Conservation (phyloP, 176 grass and related monocot genomes). For the Phyllostachys edulis region DNA sequence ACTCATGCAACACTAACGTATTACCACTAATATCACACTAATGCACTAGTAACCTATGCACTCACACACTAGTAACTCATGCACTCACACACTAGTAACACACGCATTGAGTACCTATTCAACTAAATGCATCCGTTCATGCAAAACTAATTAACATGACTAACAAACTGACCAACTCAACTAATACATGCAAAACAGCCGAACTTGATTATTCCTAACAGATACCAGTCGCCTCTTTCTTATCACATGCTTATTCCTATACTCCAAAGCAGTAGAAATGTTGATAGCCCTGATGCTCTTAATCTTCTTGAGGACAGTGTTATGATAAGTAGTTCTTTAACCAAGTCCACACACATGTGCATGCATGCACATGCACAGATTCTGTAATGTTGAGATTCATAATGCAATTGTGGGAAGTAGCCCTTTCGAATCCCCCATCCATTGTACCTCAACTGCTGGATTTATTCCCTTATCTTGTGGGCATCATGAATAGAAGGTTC, state of each 20-base stretch:
- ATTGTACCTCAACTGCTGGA: conserved; percentile 84
- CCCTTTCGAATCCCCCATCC: conserved; percentile 82
- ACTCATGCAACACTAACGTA: too few species aligned
- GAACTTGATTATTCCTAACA: too few species aligned
- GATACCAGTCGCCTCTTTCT: conserved; percentile 76
- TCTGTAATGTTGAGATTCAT: conserved; percentile 29
- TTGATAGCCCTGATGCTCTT: conserved; percentile 91
- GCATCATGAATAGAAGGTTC: conserved; percentile 84
- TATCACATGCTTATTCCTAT: conserved; percentile 90
- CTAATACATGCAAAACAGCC: too few species aligned
- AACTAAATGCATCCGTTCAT: too few species aligned
- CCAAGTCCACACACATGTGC: not conserved
- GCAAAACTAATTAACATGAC: too few species aligned
- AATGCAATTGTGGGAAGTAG: conserved; percentile 87
- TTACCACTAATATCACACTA: too few species aligned
- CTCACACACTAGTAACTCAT: too few species aligned
- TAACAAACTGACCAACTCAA: too few species aligned
- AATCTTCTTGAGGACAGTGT: conserved; percentile 98
- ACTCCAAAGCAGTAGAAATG: conserved; percentile 77
- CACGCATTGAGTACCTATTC: too few species aligned
- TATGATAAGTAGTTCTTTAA: conserved; percentile 58
- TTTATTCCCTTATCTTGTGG: conserved; percentile 85
- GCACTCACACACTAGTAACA: too few species aligned
- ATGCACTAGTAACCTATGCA: too few species aligned
- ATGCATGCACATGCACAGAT: not conserved